These are phyloP conservation scores for Daldinia caldariorum DNA, from an alignment of 495 filamentous ascomycete genomes.

Conservation along the genomic window DNA sequence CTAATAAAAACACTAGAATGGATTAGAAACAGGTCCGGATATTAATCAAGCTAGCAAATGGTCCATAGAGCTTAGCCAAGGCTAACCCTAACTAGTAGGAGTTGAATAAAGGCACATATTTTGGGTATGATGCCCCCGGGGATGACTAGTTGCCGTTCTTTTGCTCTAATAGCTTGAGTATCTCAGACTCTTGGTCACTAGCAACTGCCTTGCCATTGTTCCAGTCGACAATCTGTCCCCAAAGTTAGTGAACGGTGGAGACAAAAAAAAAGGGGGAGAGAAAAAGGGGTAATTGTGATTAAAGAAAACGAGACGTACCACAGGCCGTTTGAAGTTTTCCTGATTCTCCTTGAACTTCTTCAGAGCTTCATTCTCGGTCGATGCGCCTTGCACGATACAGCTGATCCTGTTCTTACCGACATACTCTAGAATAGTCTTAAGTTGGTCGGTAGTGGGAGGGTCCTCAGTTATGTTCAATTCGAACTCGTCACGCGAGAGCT, in stretches of 20 bases:
- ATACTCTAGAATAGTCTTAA: constrained; percentile 89
- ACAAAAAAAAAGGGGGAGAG: neutral
- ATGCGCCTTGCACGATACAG: constrained; percentile 76
- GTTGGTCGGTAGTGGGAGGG: constrained; percentile 82
- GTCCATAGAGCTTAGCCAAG: neutral
- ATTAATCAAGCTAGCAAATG: neutral
- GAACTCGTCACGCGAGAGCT: constrained; percentile 71
- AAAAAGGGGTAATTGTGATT: neutral
- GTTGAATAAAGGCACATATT: neutral
- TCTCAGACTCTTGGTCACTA: constrained; percentile 83
- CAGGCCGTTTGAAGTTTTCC: constrained; percentile 74
- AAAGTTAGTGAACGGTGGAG: constrained; percentile 14
- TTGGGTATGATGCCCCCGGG: neutral
- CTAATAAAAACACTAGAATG: neutral
- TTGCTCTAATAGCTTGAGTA: constrained; percentile 73
- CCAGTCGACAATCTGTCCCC: constrained; percentile 84
- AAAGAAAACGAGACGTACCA: constrained; percentile 61
- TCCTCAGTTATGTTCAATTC: constrained; percentile 86
- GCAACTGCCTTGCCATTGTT: constrained; percentile 82
- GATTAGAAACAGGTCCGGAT: neutral
- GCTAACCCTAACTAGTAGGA: neutral
- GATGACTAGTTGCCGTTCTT: constrained; percentile 23
- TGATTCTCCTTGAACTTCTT: constrained; percentile 69
- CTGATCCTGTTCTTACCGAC: constrained; percentile 64
- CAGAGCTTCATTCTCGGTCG: constrained; percentile 76